Conservation (phyloP, 805 yeast species). For the Starmerella potacharoeniae region DNA sequence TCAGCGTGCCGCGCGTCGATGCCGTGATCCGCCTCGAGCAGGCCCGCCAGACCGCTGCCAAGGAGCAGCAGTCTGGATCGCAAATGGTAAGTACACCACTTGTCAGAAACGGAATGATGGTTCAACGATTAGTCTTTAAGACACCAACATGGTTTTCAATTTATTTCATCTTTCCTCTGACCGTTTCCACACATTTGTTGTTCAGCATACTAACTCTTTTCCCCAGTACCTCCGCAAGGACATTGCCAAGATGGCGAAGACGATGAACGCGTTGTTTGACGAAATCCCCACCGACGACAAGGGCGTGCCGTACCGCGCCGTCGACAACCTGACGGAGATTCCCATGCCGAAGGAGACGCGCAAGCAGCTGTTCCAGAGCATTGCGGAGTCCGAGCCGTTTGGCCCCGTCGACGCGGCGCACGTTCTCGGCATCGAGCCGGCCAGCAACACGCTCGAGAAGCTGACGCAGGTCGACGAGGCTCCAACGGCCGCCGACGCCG, state of each 20-base stretch:
- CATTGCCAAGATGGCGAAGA: constrained; percentile 44
- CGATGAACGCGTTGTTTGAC: constrained; percentile 77
- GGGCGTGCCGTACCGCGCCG: constrained; percentile 27
- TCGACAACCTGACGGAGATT: constrained; percentile 84
- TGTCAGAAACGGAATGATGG: constrained; percentile 33
- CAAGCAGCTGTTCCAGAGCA: constrained; percentile 70
- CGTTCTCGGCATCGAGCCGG: constrained; percentile 76
- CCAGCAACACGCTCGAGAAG: constrained; percentile 60
- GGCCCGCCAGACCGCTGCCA: constrained; percentile 51
- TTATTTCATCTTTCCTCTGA: constrained; percentile 16
- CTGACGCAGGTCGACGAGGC: constrained; percentile 29
- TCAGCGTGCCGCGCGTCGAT: constrained; percentile 76
- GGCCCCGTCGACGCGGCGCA: constrained; percentile 93
- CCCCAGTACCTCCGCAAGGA: constrained; percentile 38
- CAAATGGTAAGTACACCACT: constrained; percentile 40
- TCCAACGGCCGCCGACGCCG: constrained; percentile 7
- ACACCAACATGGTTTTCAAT: constrained; percentile 44
- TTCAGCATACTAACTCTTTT: constrained; percentile 16
- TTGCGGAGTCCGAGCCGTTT: constrained; percentile 90
- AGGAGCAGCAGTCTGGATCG: constrained; percentile 16
- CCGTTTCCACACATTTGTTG: constrained; percentile 5
- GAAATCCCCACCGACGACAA: constrained; percentile 26
- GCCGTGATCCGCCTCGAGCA: constrained; percentile 64
- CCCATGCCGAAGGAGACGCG: constrained; percentile 78
- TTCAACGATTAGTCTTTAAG: constrained; percentile 71